phyloP scores from a whole-genome alignment of 2,329 filamentous ascomycete species.

The Hypoxylon sp. region DNA sequence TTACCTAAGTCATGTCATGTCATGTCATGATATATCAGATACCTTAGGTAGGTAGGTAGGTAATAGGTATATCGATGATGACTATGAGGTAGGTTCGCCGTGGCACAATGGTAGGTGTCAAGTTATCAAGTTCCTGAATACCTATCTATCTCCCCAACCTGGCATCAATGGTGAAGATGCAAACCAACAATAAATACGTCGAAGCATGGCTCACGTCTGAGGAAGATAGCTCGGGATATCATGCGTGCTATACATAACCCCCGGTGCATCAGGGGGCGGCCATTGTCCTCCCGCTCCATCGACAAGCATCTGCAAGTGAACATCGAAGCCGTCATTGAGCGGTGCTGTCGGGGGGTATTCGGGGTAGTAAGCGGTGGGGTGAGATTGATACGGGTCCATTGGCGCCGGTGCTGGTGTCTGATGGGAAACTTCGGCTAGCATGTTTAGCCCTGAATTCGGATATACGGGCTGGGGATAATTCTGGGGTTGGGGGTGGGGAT shows the following conservation, averaged over 20 bases:
- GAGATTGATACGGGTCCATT: constrained; percentile 40
- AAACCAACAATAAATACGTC: too few species aligned
- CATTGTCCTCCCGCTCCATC: constrained; percentile 53
- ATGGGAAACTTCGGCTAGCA: constrained; percentile 60
- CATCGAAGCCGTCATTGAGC: constrained; percentile 62
- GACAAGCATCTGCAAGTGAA: constrained; percentile 61
- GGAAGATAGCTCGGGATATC: constrained; percentile 38
- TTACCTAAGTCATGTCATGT: too few species aligned
- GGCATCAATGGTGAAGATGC: too few species aligned
- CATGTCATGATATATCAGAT: neutral
- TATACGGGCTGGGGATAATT: constrained; percentile 44
- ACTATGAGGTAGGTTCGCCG: too few species aligned
- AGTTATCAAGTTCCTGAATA: neutral
- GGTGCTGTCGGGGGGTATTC: constrained; percentile 43
- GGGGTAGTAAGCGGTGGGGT: constrained; percentile 45
- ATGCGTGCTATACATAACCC: constrained; percentile 47
- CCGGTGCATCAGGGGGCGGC: constrained; percentile 45
- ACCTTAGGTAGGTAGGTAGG: too few species aligned
- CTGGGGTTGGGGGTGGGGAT: constrained; percentile 24
- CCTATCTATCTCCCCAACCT: too few species aligned
- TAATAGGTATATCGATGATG: neutral
- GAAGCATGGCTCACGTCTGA: neutral
- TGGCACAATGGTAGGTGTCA: neutral
- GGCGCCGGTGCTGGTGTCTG: constrained; percentile 45
- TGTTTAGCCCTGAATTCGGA: constrained; percentile 55